Evolutionary conservation across 1,284 basidiomycete genomes (phyloP).

Genomic region (Cystobasidiaceae sp.): DNA sequence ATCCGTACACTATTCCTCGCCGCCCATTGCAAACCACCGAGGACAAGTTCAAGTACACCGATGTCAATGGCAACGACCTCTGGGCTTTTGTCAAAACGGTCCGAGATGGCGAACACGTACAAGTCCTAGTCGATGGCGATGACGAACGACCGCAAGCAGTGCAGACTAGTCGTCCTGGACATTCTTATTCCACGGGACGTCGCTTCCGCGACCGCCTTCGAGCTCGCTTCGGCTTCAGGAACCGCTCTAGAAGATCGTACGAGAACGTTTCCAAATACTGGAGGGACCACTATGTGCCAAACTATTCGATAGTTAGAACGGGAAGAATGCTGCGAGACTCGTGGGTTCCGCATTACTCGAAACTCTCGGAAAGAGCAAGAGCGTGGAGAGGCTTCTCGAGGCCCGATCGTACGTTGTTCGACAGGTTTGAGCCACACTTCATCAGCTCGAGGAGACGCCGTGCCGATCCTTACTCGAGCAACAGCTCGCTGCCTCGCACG

Average conservation of each 20-base stretch:
- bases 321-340: not conserved
- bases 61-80: not conserved
- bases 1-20: not conserved
- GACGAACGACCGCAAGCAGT: not conserved
- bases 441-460: not conserved
- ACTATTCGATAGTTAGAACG: conserved; percentile 27
- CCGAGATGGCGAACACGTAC: not conserved
- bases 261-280: not conserved
- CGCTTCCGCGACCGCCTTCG: not conserved
- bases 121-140: not conserved
- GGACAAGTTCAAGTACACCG: conserved; percentile 1
- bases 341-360: not conserved
- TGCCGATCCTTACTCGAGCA: not conserved
- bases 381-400: conserved; percentile 3
- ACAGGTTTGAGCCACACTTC: not conserved
- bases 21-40: not conserved
- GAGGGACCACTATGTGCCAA: conserved; percentile 3
- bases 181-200: not conserved
- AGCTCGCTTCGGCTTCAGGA: too few species aligned
- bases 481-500: not conserved
- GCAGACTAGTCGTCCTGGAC: not conserved
- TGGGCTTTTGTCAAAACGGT: conserved; percentile 2
- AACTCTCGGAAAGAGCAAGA: not conserved
- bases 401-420: not conserved
- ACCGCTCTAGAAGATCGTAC: too few species aligned